phyloP scores from a whole-genome alignment of 768 basidiomycete genomes.

The Psilocybe sp. region DNA sequence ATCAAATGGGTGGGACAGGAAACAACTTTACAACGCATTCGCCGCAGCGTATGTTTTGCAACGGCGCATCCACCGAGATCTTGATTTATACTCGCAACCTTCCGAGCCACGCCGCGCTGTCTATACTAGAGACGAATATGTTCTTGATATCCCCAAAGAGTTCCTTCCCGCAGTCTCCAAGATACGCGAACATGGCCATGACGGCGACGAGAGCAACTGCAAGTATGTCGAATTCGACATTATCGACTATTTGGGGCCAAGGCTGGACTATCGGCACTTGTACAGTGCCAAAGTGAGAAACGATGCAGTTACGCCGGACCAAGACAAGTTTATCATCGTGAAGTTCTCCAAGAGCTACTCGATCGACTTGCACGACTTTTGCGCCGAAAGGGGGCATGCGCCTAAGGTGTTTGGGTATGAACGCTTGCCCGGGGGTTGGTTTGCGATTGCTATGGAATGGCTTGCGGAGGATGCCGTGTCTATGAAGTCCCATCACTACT shows the following conservation, averaged over 20 bases:
- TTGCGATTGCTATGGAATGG: neutral
- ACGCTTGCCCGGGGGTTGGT: no score
- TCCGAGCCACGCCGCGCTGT: neutral
- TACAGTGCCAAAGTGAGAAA: slow-evolving; percentile 5
- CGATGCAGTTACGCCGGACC: neutral
- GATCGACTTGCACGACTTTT: slow-evolving; percentile 16
- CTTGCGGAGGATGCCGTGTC: neutral
- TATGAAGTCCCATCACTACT: neutral
- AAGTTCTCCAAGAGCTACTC: slow-evolving; percentile 17
- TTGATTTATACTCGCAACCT: neutral
- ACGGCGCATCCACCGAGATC: slow-evolving; percentile 8
- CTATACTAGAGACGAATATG: no score
- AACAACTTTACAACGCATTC: slow-evolving; percentile 14
- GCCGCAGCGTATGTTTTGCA: slow-evolving; percentile 16
- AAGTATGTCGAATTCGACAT: neutral
- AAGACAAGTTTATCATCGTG: slow-evolving; percentile 8
- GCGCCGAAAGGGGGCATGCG: slow-evolving; percentile 15
- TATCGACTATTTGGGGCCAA: slow-evolving; percentile 3
- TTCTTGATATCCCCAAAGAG: no score
- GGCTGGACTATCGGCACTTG: neutral
- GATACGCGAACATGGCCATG: neutral
- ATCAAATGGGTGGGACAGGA: slow-evolving; percentile 11
- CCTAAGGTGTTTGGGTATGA: slow-evolving; percentile 5
- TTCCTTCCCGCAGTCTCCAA: slow-evolving; percentile 7
- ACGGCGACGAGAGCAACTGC: neutral